These are phyloP conservation scores for Podospora pseudoanserina DNA, from an alignment of 495 filamentous ascomycete species.

Conservation along the genomic window DNA sequence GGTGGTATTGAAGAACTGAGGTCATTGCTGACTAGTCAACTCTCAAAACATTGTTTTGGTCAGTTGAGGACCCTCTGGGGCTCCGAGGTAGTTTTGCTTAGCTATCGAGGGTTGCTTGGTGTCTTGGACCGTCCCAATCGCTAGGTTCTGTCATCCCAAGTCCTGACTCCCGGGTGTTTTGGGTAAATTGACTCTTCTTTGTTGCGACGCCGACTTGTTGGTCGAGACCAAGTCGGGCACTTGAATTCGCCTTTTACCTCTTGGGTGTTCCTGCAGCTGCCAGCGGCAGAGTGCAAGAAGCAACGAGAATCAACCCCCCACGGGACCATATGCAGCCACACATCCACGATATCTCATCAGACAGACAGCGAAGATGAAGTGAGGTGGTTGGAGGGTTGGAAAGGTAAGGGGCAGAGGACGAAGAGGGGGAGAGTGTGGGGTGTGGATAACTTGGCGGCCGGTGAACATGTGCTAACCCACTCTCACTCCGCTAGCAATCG, in stretches of 20 bases:
- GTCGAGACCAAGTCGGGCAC: too few species aligned
- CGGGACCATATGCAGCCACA: background rate
- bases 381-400: background rate
- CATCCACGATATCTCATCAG: background rate
- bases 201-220: background rate
- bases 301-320: background rate
- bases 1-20: constrained; percentile 20
- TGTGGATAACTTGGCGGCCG: background rate
- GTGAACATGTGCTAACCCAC: background rate
- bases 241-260: background rate
- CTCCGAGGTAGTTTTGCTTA: constrained; percentile 3
- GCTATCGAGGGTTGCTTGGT: background rate
- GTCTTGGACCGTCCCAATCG: background rate
- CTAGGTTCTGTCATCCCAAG: constrained; percentile 1
- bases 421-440: background rate
- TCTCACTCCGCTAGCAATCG: constrained; percentile 1
- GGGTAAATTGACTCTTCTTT: background rate
- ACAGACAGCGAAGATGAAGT: background rate
- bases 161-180: background rate
- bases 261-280: constrained; percentile 6
- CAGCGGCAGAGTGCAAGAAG: background rate
- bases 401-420: background rate
- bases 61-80: background rate
- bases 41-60: background rate
- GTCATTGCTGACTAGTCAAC: background rate